Percentiles rank a stretch among this genome's conserved stretches.
Evolutionary conservation across 495 filamentous ascomycete species (phyloP).

Genomic region (Talaromyces nanjingensis): DNA sequence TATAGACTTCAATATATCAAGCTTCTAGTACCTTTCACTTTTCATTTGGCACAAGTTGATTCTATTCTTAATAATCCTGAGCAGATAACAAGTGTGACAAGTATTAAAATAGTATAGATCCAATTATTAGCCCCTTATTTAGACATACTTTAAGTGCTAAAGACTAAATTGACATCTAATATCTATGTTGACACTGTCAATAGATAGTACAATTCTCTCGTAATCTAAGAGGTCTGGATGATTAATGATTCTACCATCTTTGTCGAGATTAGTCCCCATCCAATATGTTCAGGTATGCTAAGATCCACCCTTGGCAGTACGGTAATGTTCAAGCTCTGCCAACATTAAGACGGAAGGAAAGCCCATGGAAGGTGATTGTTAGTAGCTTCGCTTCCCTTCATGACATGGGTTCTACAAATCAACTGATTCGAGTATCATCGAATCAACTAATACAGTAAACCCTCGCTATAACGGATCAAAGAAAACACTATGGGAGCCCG

Average conservation of each 20-base stretch:
- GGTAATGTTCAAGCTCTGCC: conserved; percentile 32
- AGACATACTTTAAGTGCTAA: conserved; percentile 3
- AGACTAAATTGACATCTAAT: conserved; percentile 19
- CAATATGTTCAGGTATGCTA: conserved; percentile 22
- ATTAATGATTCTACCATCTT: conserved; percentile 17
- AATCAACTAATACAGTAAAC: too few species aligned
- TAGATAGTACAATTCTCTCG: conserved; percentile 24
- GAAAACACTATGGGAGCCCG: too few species aligned
- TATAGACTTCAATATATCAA: conserved; percentile 17
- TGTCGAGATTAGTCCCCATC: conserved; percentile 38
- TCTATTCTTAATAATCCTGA: conserved; percentile 41
- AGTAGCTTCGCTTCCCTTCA: conserved; percentile 47
- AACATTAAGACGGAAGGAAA: conserved; percentile 30
- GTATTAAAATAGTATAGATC: background rate
- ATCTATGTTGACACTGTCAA: conserved; percentile 21
- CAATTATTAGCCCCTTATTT: conserved; percentile 1
- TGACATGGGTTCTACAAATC: conserved; percentile 30
- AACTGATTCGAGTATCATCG: background rate
- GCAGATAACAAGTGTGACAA: conserved; percentile 13
- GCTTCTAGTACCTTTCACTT: conserved; percentile 45
- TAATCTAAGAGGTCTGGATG: conserved; percentile 12
- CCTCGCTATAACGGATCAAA: too few species aligned
- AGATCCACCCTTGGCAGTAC: conserved; percentile 11
- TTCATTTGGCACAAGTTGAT: conserved; percentile 47
- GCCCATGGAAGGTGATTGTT: conserved; percentile 48